These are phyloP conservation scores for Suillus hirtellus DNA, from an alignment of 768 basidiomycete species.

Conservation along the genomic window DNA sequence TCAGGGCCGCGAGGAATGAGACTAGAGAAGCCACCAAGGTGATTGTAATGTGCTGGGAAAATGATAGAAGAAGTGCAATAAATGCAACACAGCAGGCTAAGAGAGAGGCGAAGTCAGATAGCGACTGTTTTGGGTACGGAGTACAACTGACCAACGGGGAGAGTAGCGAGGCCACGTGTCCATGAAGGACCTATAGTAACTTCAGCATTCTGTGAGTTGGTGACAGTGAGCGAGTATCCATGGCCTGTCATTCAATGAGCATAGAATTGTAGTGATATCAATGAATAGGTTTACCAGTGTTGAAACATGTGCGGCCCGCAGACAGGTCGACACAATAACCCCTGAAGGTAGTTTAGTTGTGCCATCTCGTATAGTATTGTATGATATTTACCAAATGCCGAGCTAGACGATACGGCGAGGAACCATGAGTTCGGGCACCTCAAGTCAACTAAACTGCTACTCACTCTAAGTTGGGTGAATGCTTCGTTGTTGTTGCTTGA, in stretches of 20 bases:
- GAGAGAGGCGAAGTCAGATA: background rate
- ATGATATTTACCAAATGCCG: slow-evolving; percentile 60
- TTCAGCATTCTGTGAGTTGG: slow-evolving; percentile 35
- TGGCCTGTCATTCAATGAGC: slow-evolving; percentile 38
- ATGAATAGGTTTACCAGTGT: slow-evolving; percentile 38
- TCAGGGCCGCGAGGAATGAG: slow-evolving; percentile 66
- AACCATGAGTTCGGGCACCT: background rate
- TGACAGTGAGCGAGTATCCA: slow-evolving; percentile 53
- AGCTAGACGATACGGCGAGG: slow-evolving; percentile 42
- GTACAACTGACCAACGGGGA: slow-evolving; percentile 64
- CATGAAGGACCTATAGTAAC: slow-evolving; percentile 52
- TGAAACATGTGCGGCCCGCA: slow-evolving; percentile 42
- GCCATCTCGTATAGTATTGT: background rate
- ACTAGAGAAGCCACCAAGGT: slow-evolving; percentile 45
- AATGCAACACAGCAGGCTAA: slow-evolving; percentile 56
- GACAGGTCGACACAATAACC: slow-evolving; percentile 55
- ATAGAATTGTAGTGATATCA: background rate
- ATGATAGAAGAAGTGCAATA: slow-evolving; percentile 60
- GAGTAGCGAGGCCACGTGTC: slow-evolving; percentile 74
- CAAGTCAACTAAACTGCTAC: slow-evolving; percentile 27
- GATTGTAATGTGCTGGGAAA: slow-evolving; percentile 55
- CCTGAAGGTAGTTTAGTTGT: slow-evolving; percentile 41
- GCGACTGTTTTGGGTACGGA: background rate
- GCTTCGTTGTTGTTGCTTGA: slow-evolving; percentile 23
- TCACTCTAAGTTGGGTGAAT: slow-evolving; percentile 54